Percentiles rank a stretch among this genome's conserved stretches.
Conservation (phyloP, 1,139 yeast species). For the Yamadazyma triangularis region DNA sequence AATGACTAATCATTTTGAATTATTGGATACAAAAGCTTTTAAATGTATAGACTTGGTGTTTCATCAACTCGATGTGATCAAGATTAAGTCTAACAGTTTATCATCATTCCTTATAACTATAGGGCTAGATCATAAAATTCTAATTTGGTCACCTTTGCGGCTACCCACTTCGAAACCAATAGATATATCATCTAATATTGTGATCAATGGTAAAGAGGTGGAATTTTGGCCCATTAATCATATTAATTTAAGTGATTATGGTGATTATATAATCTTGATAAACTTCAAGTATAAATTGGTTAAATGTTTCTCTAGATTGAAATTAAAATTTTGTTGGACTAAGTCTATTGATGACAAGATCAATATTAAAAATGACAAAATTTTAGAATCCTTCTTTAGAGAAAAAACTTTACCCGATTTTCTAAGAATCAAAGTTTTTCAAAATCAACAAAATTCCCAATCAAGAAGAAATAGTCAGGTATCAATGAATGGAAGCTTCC, state of each 20-base stretch:
- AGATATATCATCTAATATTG: conserved; percentile 38
- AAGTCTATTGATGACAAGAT: conserved; percentile 16
- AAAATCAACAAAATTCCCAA: conserved; percentile 9
- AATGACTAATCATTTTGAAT: conserved; percentile 9
- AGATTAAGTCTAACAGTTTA: conserved; percentile 47
- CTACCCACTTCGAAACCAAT: conserved; percentile 22
- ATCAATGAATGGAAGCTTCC: conserved; percentile 35
- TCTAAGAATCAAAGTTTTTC: conserved; percentile 37
- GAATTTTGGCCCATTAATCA: conserved; percentile 69
- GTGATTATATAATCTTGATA: conserved; percentile 56
- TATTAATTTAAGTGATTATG: conserved; percentile 56
- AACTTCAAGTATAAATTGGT: conserved; percentile 45
- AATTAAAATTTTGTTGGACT: conserved; percentile 54
- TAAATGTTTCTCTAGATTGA: conserved; percentile 55
- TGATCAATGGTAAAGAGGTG: conserved; percentile 10
- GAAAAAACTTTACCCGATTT: conserved; percentile 49
- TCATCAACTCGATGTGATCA: conserved; percentile 61
- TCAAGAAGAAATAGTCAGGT: conserved; percentile 25
- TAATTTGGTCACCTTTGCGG: conserved; percentile 68
- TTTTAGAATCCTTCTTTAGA: conserved; percentile 59
- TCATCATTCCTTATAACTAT: conserved; percentile 63
- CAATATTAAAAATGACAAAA: conserved; percentile 23
- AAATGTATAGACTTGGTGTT: conserved; percentile 46
- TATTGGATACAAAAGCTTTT: conserved; percentile 18
- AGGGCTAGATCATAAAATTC: conserved; percentile 67